Evolutionary conservation across 2,329 filamentous ascomycete genomes (phyloP).

Genomic region (Pseudogymnoascus sp.): DNA sequence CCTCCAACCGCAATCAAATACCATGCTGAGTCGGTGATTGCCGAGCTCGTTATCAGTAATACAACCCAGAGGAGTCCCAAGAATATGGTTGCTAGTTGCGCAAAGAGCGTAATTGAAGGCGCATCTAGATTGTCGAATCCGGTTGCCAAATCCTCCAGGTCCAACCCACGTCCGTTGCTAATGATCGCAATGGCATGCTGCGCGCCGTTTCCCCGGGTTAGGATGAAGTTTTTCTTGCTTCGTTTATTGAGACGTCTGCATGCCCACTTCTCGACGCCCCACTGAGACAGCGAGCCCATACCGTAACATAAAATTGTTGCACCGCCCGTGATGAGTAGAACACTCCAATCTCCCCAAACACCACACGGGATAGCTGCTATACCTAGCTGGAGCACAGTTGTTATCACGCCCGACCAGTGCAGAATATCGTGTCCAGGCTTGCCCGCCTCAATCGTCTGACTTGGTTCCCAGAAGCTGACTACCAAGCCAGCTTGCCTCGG

Average conservation of each 20-base stretch:
- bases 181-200: conserved; percentile 34
- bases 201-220: conserved; percentile 35
- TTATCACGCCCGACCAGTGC: conserved; percentile 21
- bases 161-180: conserved; percentile 28
- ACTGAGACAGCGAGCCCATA: conserved; percentile 34
- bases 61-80: conserved; percentile 33
- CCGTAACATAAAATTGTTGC: conserved; percentile 33
- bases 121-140: conserved; percentile 19
- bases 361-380: conserved; percentile 17
- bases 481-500: conserved; percentile 17
- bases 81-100: conserved; percentile 16
- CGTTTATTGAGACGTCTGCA: conserved; percentile 30
- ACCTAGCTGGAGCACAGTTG: conserved; percentile 16
- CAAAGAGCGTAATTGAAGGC: background rate
- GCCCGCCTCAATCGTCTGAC: conserved; percentile 12
- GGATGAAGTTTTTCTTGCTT: conserved; percentile 19
- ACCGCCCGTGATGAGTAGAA: conserved; percentile 32
- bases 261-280: conserved; percentile 37
- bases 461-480: conserved; percentile 19
- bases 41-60: conserved; percentile 34
- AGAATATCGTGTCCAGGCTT: conserved; percentile 15
- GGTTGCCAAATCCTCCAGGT: conserved; percentile 36
- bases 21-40: conserved; percentile 33
- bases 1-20: conserved; percentile 34
- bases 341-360: conserved; percentile 19